Percentiles rank a stretch among this genome's conserved stretches.
Evolutionary conservation across 148 eudicot species (phyloP).

Genomic region (Gaultheria prostrata): DNA sequence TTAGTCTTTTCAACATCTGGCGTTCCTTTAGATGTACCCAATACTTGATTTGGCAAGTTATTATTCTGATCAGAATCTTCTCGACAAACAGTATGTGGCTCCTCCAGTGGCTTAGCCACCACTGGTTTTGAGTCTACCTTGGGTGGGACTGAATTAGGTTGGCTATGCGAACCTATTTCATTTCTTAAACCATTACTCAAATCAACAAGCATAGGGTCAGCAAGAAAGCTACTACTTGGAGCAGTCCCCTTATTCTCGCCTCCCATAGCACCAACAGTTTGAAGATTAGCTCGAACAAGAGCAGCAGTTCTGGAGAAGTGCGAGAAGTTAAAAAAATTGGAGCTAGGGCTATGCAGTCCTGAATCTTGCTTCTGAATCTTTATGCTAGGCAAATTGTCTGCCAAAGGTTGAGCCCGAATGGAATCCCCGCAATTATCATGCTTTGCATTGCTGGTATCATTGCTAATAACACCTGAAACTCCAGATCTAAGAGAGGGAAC

Average conservation of each 20-base stretch:
- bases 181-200: conserved; percentile 32
- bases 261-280: conserved; percentile 16
- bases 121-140: conserved; percentile 24
- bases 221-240: conserved; percentile 29
- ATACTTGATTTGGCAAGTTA: conserved; percentile 23
- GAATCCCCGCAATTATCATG: conserved; percentile 32
- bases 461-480: conserved; percentile 37
- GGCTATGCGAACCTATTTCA: conserved; percentile 31
- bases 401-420: conserved; percentile 29
- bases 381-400: conserved; percentile 25
- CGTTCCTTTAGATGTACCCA: conserved; percentile 31
- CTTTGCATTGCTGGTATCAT: conserved; percentile 21
- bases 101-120: conserved; percentile 32
- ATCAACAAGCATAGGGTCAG: conserved; percentile 26
- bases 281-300: conserved; percentile 39
- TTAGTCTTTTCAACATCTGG: conserved; percentile 33
- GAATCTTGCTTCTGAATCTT: conserved; percentile 44
- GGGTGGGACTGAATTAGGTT: conserved; percentile 22
- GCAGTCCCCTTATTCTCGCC: conserved; percentile 29
- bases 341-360: conserved; percentile 36
- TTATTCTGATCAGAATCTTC: conserved; percentile 26
- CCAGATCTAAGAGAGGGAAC: conserved; percentile 44
- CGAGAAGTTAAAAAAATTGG: conserved; percentile 59
- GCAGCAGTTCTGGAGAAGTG: conserved; percentile 58
- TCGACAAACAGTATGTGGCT: conserved; percentile 18